Evolutionary conservation across 2,329 filamentous ascomycete genomes (phyloP), one percentile per base, ranked within the genome.

Genomic region (Neonectria neomacrospora): DNA sequence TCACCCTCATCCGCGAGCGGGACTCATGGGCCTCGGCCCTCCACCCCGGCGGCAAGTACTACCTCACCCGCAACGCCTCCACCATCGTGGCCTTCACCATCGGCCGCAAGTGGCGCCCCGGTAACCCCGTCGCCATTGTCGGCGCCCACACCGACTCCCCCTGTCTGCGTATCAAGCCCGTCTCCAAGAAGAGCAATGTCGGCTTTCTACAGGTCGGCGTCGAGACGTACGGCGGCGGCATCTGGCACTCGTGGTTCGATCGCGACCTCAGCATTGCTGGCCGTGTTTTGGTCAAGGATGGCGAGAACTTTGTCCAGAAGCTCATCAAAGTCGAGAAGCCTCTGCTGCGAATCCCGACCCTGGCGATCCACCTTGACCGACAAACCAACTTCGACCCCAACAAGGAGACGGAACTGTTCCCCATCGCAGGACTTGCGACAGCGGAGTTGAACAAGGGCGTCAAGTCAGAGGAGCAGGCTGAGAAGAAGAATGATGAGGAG

Each of bases 181-280:
- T 97, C 44, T 97, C 93, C 75, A 97, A 95, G 81, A 96, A 95
- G 81, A 86, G 88, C 74, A 89, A 87, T 59, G 91, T 92, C 68
- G 95, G 95, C 12, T 99, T 96, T 79, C 81, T 97, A 67, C 96
- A 99, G 80, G 90, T 99, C 61, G 96, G 94, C 56, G 95, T 97
- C 54, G 96, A 99, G 83, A 95, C 93, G 2, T 99, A 99, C 75
- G 96, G 96, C 56, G 96, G 96, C 65, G 96, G 96, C 59, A 90
- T 98, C 74, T 98, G 95, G 95, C 94, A 97, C 80, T 97, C 93
- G 50, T 99, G 91, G 96, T 99, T 99, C 76, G 96, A 99, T 78
- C 90, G 96, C 54, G 96, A 99, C 77, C 83, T 99, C 66, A 91
- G 92, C 72, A 89, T 98, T 57, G 96, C 96, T 32, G 96, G 96